These are phyloP conservation scores for Thermoascus crustaceus DNA, from an alignment of 2,329 filamentous ascomycete genomes.

Conservation along the genomic window DNA sequence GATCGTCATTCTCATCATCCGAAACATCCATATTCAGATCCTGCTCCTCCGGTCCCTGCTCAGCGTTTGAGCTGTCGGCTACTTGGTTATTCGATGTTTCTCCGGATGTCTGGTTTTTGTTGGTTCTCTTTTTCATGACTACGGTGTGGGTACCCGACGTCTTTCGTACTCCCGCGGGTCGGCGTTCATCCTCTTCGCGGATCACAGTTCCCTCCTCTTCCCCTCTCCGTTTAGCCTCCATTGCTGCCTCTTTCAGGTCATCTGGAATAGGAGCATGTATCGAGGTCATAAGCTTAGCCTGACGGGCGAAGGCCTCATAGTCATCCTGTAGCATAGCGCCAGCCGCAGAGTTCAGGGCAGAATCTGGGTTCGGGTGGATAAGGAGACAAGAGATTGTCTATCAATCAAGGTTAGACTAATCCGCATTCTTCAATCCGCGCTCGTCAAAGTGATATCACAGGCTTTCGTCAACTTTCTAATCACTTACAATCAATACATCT, in stretches of 20 bases:
- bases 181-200: constrained; percentile 17
- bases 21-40: constrained; percentile 18
- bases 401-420: constrained; percentile 2
- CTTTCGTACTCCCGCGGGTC: constrained; percentile 10
- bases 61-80: constrained; percentile 8
- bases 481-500: constrained; percentile 47
- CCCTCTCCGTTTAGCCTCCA: constrained; percentile 47
- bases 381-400: constrained; percentile 54
- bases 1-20: constrained; percentile 24
- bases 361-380: constrained; percentile 57
- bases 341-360: constrained; percentile 54
- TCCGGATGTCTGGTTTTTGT: constrained; percentile 10
- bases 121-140: constrained; percentile 24
- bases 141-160: constrained; percentile 13
- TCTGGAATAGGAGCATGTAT: constrained; percentile 51
- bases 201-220: constrained; percentile 36
- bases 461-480: too few species aligned
- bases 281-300: constrained; percentile 54
- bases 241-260: constrained; percentile 37
- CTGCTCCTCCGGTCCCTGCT: constrained; percentile 11
- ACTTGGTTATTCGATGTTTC: constrained; percentile 5
- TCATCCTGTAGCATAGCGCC: constrained; percentile 52
- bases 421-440: too few species aligned
- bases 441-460: too few species aligned
- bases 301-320: constrained; percentile 48